Evolutionary conservation across 2,329 filamentous ascomycete species (phyloP).

Genomic region (Tolypocladium tundrense): DNA sequence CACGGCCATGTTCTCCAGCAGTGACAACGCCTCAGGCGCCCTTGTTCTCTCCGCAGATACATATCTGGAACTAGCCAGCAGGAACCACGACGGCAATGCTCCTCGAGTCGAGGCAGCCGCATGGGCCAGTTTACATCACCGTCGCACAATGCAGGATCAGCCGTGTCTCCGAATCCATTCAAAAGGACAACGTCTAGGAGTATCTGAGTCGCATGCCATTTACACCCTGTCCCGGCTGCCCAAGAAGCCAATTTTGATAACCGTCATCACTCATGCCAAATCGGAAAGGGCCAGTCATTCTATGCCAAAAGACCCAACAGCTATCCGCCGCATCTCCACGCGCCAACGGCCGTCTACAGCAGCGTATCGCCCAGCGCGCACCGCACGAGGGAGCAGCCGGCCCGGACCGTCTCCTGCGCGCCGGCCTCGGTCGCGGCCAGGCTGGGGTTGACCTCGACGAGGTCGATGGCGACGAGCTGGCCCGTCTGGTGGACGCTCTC

Average conservation of each 20-base stretch:
- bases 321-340: neutral
- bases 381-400: conserved; percentile 82
- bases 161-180: neutral
- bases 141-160: neutral
- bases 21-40: neutral
- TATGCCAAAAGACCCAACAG: neutral
- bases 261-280: neutral
- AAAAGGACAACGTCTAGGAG: neutral
- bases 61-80: neutral
- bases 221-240: neutral
- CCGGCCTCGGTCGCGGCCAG: conserved; percentile 54
- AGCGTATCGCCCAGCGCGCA: conserved; percentile 89
- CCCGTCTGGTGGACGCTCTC: conserved; percentile 76
- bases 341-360: conserved; percentile 37
- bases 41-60: neutral
- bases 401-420: conserved; percentile 76
- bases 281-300: neutral
- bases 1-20: neutral
- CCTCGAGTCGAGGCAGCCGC: neutral
- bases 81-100: neutral
- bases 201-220: neutral
- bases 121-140: neutral
- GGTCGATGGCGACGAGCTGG: conserved; percentile 66
- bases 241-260: neutral
- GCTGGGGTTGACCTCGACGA: conserved; percentile 74